phyloP scores from a whole-genome alignment of 208 protist species.

The Acanthamoeba triangularis region DNA sequence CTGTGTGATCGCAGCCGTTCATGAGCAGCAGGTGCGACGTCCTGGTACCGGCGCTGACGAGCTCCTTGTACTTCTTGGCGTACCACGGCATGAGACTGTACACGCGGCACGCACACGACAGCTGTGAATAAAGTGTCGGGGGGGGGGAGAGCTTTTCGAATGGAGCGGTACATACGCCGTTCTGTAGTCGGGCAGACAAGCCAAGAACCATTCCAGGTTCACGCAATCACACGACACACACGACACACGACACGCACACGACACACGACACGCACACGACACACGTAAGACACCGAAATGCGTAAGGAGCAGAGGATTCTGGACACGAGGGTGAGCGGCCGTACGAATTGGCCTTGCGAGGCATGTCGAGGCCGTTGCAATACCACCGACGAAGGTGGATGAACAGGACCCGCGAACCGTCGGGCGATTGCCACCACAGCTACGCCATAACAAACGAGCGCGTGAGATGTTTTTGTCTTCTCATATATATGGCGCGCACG shows the following conservation, averaged over 20 bases:
- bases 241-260: neutral
- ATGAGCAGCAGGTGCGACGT: slow-evolving; percentile 59
- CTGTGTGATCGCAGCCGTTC: slow-evolving; percentile 71
- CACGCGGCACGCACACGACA: neutral
- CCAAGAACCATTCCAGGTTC: no score
- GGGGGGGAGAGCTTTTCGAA: no score
- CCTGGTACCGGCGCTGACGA: neutral
- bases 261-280: no score
- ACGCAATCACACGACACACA: neutral
- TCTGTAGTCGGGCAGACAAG: no score
- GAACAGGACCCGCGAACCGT: slow-evolving; percentile 49
- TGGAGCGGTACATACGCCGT: neutral
- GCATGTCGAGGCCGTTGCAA: slow-evolving; percentile 60
- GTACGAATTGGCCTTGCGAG: neutral
- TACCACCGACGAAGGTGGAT: slow-evolving; percentile 51
- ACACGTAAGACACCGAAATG: neutral
- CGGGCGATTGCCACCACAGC: slow-evolving; percentile 38
- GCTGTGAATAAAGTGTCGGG: neutral
- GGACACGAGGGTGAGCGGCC: no score
- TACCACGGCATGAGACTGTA: neutral
- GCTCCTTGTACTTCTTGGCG: slow-evolving; percentile 11
- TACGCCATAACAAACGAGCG: neutral
- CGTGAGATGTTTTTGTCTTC: no score
- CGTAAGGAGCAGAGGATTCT: neutral
- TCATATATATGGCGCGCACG: no score